Evolutionary conservation across 2,329 filamentous ascomycete genomes (phyloP).

Genomic region (Magnaporthiopsis poae): DNA sequence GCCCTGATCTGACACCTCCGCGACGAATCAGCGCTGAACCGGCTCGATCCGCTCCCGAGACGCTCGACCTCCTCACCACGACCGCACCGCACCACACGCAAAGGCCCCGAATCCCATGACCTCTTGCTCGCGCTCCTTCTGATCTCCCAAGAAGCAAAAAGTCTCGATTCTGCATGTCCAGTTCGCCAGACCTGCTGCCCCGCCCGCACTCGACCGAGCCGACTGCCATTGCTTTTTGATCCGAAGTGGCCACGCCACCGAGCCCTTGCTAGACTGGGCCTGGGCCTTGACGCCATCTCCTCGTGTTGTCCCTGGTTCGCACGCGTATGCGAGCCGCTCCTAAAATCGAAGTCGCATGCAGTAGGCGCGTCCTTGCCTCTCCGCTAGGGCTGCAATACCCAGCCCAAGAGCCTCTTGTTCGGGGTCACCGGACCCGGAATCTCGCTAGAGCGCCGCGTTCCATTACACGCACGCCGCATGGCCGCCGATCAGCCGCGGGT

Average conservation of each 20-base stretch:
- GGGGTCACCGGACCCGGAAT: background rate
- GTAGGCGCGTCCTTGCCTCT: background rate
- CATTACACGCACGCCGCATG: conserved; percentile 31
- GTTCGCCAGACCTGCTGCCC: background rate
- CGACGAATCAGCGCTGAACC: background rate
- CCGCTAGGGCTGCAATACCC: background rate
- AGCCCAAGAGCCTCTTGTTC: background rate
- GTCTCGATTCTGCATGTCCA: background rate
- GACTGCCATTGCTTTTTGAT: background rate
- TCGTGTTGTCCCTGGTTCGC: background rate
- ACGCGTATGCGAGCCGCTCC: background rate
- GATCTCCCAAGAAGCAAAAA: background rate
- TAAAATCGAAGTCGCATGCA: background rate
- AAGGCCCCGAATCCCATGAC: background rate
- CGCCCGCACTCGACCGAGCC: background rate
- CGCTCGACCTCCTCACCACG: background rate
- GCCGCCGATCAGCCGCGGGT: conserved; percentile 53
- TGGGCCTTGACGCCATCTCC: background rate
- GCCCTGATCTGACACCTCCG: background rate
- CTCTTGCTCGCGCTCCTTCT: background rate
- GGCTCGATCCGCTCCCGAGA: background rate
- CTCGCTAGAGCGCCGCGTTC: conserved; percentile 10
- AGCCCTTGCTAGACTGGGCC: background rate
- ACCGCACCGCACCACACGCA: background rate
- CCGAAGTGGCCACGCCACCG: background rate